Percentiles rank a stretch among this genome's conserved stretches.
Evolutionary conservation across 2,329 filamentous ascomycete genomes (phyloP).

Genomic region (Coniochaeta prunicola): DNA sequence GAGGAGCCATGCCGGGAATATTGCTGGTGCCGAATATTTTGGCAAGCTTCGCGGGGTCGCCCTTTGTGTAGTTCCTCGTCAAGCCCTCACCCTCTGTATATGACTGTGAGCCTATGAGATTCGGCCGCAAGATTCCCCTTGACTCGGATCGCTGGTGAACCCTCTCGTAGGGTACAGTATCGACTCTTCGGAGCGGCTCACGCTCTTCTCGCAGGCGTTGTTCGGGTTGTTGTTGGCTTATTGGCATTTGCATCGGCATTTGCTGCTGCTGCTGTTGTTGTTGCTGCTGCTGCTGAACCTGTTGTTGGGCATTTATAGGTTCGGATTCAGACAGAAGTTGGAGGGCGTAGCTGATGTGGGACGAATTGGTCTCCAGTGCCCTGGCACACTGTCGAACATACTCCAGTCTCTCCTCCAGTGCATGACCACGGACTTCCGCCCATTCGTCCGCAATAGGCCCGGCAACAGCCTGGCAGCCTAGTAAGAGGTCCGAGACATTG

Average conservation of each 20-base stretch:
- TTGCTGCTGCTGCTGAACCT: slow-evolving; percentile 3
- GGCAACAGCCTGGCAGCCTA: slow-evolving; percentile 86
- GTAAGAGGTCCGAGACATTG: slow-evolving; percentile 79
- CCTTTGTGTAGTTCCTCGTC: slow-evolving; percentile 46
- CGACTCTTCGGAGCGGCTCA: slow-evolving; percentile 48
- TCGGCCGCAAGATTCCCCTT: slow-evolving; percentile 39
- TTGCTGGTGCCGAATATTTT: slow-evolving; percentile 48
- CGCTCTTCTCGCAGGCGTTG: slow-evolving; percentile 17
- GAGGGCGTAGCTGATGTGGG: slow-evolving; percentile 80
- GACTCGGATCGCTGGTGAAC: slow-evolving; percentile 52
- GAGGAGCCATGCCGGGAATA: slow-evolving; percentile 3
- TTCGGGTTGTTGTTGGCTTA: slow-evolving; percentile 13
- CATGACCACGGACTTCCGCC: slow-evolving; percentile 85
- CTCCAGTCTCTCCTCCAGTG: slow-evolving; percentile 77
- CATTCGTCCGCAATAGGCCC: slow-evolving; percentile 91
- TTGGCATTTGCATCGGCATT: slow-evolving; percentile 2
- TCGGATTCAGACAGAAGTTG: slow-evolving; percentile 82
- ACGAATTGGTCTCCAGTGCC: slow-evolving; percentile 78
- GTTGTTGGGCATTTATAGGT: slow-evolving; percentile 34
- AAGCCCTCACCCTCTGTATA: slow-evolving; percentile 53
- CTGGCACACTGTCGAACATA: slow-evolving; percentile 71
- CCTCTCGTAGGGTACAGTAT: slow-evolving; percentile 47
- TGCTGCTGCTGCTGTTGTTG: slow-evolving; percentile 3
- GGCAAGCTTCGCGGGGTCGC: slow-evolving; percentile 56
- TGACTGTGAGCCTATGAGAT: slow-evolving; percentile 50